Evolutionary conservation across 2,329 filamentous ascomycete species (phyloP).

Genomic region (Ophiostoma sp.): DNA sequence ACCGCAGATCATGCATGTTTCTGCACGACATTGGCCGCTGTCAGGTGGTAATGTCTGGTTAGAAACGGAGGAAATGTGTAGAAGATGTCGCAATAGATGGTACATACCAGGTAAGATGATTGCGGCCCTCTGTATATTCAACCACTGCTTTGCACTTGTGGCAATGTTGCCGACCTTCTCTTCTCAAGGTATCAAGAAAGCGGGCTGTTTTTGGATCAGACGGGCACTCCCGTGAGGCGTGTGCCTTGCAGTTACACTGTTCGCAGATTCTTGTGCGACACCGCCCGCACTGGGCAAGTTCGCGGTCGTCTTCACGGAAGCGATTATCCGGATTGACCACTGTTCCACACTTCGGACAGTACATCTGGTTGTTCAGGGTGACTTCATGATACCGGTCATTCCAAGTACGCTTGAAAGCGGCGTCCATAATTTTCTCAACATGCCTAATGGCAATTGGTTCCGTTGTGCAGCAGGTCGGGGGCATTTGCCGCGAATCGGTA

Average conservation of each 20-base stretch:
- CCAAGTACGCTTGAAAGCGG: slow-evolving; percentile 70
- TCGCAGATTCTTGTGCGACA: slow-evolving; percentile 73
- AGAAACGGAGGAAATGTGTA: slow-evolving; percentile 16
- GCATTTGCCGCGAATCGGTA: slow-evolving; percentile 74
- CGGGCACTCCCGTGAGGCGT: slow-evolving; percentile 63
- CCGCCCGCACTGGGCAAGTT: slow-evolving; percentile 61
- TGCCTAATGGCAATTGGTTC: slow-evolving; percentile 69
- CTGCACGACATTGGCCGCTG: slow-evolving; percentile 54
- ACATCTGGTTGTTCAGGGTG: slow-evolving; percentile 66
- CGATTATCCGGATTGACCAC: slow-evolving; percentile 73
- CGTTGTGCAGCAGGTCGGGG: slow-evolving; percentile 70
- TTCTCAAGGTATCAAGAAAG: slow-evolving; percentile 59
- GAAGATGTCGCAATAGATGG: slow-evolving; percentile 19
- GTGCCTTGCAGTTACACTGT: slow-evolving; percentile 68
- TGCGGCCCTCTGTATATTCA: slow-evolving; percentile 75
- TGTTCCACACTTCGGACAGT: slow-evolving; percentile 73
- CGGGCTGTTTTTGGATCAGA: slow-evolving; percentile 60
- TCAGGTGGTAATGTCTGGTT: background rate
- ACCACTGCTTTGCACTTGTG: slow-evolving; percentile 68
- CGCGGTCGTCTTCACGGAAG: slow-evolving; percentile 53
- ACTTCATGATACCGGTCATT: slow-evolving; percentile 75
- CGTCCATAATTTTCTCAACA: slow-evolving; percentile 69
- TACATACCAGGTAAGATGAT: slow-evolving; percentile 79
- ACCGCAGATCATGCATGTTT: slow-evolving; percentile 86
- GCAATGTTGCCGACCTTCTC: slow-evolving; percentile 70